Evolutionary conservation across 768 basidiomycete genomes (phyloP).

Genomic region (Naganishia onofrii): DNA sequence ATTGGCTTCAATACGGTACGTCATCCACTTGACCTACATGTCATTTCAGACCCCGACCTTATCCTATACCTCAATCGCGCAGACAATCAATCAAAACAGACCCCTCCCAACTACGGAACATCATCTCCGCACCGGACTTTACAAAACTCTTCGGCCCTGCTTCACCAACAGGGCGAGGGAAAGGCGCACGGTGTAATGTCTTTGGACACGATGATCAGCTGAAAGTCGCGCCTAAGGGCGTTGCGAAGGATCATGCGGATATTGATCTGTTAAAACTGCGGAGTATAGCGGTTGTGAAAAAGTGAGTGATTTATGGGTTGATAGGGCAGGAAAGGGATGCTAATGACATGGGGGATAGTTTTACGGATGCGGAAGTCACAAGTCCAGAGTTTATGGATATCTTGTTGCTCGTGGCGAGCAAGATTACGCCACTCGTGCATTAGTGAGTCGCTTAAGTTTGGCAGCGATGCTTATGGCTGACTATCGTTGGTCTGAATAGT

Average conservation of each 20-base stretch:
- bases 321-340: background rate
- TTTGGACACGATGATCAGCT: conserved; percentile 85
- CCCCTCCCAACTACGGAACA: conserved; percentile 62
- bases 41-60: background rate
- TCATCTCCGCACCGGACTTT: conserved; percentile 70
- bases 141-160: conserved; percentile 73
- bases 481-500: background rate
- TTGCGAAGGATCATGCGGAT: conserved; percentile 78
- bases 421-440: conserved; percentile 74
- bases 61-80: background rate
- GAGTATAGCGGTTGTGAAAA: conserved; percentile 66
- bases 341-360: conserved; percentile 55
- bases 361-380: conserved; percentile 72
- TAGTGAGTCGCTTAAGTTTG: conserved; percentile 56
- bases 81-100: conserved; percentile 64
- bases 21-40: conserved; percentile 20
- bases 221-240: conserved; percentile 86
- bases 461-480: background rate
- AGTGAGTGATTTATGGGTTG: conserved; percentile 54
- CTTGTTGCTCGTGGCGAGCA: conserved; percentile 59
- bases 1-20: conserved; percentile 69
- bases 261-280: conserved; percentile 88
- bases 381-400: conserved; percentile 65
- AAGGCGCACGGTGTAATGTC: conserved; percentile 68
- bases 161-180: conserved; percentile 55